Evolutionary conservation across 2,329 filamentous ascomycete species (phyloP), one percentile per base, ranked within the genome.

Genomic region (Diaporthe eres): DNA sequence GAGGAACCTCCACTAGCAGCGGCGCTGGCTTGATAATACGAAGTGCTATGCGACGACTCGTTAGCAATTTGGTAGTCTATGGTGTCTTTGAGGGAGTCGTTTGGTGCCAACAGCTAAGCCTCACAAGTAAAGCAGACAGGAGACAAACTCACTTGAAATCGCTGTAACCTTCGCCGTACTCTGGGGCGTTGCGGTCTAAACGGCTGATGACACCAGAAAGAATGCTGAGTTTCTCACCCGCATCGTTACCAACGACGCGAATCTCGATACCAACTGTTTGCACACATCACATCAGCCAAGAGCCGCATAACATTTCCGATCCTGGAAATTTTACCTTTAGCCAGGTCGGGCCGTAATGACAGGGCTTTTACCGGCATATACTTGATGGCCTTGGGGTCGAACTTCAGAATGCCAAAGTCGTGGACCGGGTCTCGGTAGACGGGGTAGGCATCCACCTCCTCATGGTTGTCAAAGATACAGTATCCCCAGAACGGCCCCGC

Each of bases 351-450:
- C 77, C 95, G 91, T 72, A 99, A 88, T 76, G 92, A 89, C 68
- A 99, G 88, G 61, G 95, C 93, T 51, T 92, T 91, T 34, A 99
- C 90, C 13, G 94, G 93, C 95, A 99, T 98, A 85, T 99, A 98
- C 84, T 98, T 98, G 87, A 99, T 98, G 12, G 94, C 94, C 82
- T 95, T 95, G 53, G 97, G 97, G 80, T 99, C 95, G 86, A 99
- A 99, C 82, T 97, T 93, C 70, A 99, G 91, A 80, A 99, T 97
- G 77, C 97, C 97, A 81, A 99, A 99, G 85, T 99, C 97, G 88
- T 99, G 97, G 39, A 99, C 96, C 22, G 97, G 97, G 82, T 99
- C 97, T 81, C 97, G 95, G 86, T 99, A 99, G 68, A 99, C 95
- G 12, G 97, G 97, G 82, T 95, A 95, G 65, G 97, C 96, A 83